Evolutionary conservation across 805 yeast genomes (phyloP).

Genomic region (Soucietia sequanensis): DNA sequence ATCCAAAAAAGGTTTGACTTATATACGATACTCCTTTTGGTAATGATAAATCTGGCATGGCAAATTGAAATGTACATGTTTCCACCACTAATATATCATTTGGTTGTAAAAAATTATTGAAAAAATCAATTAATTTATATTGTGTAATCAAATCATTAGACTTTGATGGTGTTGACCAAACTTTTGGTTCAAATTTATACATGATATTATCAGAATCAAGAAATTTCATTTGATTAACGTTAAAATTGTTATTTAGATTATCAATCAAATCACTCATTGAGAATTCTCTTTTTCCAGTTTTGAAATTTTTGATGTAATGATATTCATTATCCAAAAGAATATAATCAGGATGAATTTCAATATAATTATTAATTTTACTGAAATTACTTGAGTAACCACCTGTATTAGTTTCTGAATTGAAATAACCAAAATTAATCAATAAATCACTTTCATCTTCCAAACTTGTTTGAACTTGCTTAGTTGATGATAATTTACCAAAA

Average conservation of each 20-base stretch:
- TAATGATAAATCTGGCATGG: constrained; percentile 63
- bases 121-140: constrained; percentile 31
- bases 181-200: constrained; percentile 11
- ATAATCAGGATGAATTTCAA: constrained; percentile 44
- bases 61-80: constrained; percentile 82
- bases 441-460: constrained; percentile 57
- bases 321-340: constrained; percentile 32
- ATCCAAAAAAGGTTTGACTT: constrained; percentile 75
- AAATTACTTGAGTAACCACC: constrained; percentile 21
- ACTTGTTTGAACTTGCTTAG: constrained; percentile 13
- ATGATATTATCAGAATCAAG: constrained; percentile 14
- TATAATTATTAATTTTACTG: constrained; percentile 21
- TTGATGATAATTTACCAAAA: constrained; percentile 54
- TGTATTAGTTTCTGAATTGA: constrained; percentile 34
- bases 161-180: constrained; percentile 6
- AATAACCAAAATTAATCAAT: constrained; percentile 68
- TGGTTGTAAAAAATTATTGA: constrained; percentile 44
- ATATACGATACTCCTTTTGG: constrained; percentile 52
- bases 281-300: constrained; percentile 24
- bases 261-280: constrained; percentile 32
- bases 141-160: constrained; percentile 21
- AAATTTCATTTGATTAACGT: constrained; percentile 10
- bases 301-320: constrained; percentile 15
- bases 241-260: constrained; percentile 21
- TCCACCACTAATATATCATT: constrained; percentile 77